Conservation (phyloP, 192 early-diverging fungal species). For the Dispira parvispora region DNA sequence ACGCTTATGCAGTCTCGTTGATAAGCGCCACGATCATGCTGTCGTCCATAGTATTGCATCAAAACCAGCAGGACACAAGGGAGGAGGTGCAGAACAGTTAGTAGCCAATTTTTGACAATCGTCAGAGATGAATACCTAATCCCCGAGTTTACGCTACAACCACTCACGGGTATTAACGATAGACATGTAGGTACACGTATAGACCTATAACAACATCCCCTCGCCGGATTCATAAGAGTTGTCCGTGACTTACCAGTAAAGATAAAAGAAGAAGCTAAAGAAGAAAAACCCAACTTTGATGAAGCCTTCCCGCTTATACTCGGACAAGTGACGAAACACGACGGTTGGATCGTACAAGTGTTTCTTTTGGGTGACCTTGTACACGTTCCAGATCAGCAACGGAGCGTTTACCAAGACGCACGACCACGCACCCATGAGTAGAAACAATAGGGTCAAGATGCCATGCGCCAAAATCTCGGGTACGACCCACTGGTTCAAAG, state of each 20-base stretch:
- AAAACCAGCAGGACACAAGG: too few relatives aligned
- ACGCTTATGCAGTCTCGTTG: too few relatives aligned
- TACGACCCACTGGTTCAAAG: constrained; percentile 92
- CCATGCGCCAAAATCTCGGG: constrained; percentile 81
- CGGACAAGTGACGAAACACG: constrained; percentile 84
- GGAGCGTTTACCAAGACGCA: constrained; percentile 74
- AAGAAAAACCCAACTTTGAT: constrained; percentile 95
- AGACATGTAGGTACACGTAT: too few relatives aligned
- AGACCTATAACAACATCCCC: too few relatives aligned
- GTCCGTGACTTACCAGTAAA: constrained; percentile 30
- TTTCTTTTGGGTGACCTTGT: constrained; percentile 51
- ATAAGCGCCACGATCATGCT: too few relatives aligned
- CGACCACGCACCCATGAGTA: constrained; percentile 78
- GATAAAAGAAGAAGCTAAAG: constrained; percentile 85
- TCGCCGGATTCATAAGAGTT: too few relatives aligned
- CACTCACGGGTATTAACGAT: too few relatives aligned
- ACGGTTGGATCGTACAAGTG: constrained; percentile 98
- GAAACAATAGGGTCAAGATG: constrained; percentile 64
- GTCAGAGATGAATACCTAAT: too few relatives aligned
- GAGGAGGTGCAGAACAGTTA: too few relatives aligned
- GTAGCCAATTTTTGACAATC: too few relatives aligned
- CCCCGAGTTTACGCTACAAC: too few relatives aligned
- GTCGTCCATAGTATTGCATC: too few relatives aligned
- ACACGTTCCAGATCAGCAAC: constrained; percentile 67
- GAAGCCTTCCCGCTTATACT: constrained; percentile 94